A percentile compares a stretch with the other conserved stretches of the same genome.
These are phyloP conservation scores for Skeletonema menzelii DNA, from an alignment of 108 stramenopile genomes.

Conservation along the genomic window DNA sequence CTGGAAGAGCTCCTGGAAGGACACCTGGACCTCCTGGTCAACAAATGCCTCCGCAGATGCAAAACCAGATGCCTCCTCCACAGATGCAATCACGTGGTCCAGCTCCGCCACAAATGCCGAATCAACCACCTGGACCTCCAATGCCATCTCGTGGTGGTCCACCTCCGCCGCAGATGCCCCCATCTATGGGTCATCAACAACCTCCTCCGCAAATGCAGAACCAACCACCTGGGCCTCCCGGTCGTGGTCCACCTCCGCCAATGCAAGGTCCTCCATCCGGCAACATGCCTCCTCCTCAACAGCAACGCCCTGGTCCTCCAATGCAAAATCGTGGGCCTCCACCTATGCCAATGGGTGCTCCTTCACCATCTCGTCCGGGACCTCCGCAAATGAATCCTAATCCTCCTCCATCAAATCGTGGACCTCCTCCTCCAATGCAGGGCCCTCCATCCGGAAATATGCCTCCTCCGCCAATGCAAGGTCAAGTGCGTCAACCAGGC, in stretches of 20 bases:
- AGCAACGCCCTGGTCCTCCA: constrained; percentile 5
- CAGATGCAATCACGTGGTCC: constrained; percentile 10
- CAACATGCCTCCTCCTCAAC: constrained; percentile 9
- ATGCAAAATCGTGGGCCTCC: constrained; percentile 1
- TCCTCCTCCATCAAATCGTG: not conserved
- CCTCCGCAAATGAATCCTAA: constrained; percentile 6
- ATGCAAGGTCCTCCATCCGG: constrained; percentile 15
- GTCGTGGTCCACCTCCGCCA: constrained; percentile 6
- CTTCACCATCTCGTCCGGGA: constrained; percentile 19
- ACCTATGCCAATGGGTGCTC: constrained; percentile 9
- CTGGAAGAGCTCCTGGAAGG: not conserved
- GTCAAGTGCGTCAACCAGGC: constrained; percentile 13
- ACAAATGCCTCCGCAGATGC: constrained; percentile 14
- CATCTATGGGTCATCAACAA: constrained; percentile 10
- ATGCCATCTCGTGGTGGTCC: constrained; percentile 15
- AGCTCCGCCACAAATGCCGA: constrained; percentile 6
- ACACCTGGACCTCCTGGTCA: constrained; percentile 3
- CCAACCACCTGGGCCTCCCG: constrained; percentile 12
- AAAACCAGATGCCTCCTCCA: constrained; percentile 1
- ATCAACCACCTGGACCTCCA: constrained; percentile 41
- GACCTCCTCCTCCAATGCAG: not conserved
- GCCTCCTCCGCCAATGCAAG: constrained; percentile 3
- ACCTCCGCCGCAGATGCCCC: constrained; percentile 22
- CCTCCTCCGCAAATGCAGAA: constrained; percentile 16
- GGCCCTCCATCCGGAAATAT: constrained; percentile 4